These are phyloP conservation scores for Salix koriyanagi DNA, from an alignment of 345 rosid genomes.

Conservation along the genomic window DNA sequence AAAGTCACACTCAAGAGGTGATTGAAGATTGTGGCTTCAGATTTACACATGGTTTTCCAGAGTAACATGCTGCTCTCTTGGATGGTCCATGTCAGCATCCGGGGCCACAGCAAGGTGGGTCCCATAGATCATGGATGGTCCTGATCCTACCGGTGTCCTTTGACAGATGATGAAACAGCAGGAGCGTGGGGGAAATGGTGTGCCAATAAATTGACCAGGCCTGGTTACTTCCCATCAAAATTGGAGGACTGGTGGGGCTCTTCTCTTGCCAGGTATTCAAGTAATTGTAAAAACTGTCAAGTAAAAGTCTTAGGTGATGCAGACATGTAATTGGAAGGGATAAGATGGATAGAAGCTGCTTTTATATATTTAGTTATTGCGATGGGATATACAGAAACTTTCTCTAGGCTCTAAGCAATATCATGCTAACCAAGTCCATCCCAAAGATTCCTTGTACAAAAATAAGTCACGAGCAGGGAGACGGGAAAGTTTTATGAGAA, in stretches of 20 bases:
- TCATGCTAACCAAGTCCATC: slow-evolving; percentile 12
- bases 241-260: slow-evolving; percentile 18
- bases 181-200: background rate
- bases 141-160: slow-evolving; percentile 15
- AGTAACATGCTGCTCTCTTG: background rate
- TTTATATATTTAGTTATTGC: background rate
- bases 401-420: slow-evolving; percentile 9
- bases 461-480: slow-evolving; percentile 4
- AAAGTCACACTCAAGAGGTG: slow-evolving; percentile 33
- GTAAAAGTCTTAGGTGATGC: background rate
- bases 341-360: no score
- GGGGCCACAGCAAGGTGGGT: background rate
- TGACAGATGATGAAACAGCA: background rate
- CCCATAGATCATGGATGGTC: slow-evolving; percentile 11
- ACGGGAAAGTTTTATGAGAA: slow-evolving; percentile 5
- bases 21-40: slow-evolving; percentile 24
- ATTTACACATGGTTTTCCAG: slow-evolving; percentile 7
- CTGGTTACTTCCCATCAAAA: slow-evolving; percentile 5
- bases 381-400: background rate
- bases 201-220: slow-evolving; percentile 15
- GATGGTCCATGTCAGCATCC: slow-evolving; percentile 22
- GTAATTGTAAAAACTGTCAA: background rate
- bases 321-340: background rate
- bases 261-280: slow-evolving; percentile 7
- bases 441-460: slow-evolving; percentile 25